These are phyloP conservation scores for Allomyces arbusculus DNA, from an alignment of 192 early-diverging fungal species.

Conservation along the genomic window DNA sequence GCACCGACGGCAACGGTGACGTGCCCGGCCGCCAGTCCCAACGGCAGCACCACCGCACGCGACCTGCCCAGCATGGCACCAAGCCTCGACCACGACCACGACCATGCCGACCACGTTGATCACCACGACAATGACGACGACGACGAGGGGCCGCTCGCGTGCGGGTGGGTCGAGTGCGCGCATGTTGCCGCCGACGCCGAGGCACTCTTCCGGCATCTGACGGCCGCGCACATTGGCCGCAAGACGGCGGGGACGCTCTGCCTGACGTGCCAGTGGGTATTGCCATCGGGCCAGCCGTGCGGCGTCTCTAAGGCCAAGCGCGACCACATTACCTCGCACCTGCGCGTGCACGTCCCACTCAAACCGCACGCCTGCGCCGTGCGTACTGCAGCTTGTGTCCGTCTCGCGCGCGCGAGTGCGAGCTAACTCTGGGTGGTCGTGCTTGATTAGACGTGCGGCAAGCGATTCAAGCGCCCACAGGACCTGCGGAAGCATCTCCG, in stretches of 20 bases:
- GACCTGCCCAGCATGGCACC: too few species aligned
- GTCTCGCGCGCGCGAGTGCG: too few species aligned
- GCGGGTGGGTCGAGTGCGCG: neutral
- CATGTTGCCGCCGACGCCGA: slow-evolving; percentile 52
- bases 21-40: too few species aligned
- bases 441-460: slow-evolving; percentile 34
- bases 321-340: slow-evolving; percentile 76
- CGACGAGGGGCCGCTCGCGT: neutral
- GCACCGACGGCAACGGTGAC: too few species aligned
- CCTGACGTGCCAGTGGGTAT: slow-evolving; percentile 60
- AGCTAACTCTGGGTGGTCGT: too few species aligned
- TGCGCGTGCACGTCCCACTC: too few species aligned
- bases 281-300: slow-evolving; percentile 31
- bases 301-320: slow-evolving; percentile 50
- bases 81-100: too few species aligned
- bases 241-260: slow-evolving; percentile 73
- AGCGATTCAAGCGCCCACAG: slow-evolving; percentile 81
- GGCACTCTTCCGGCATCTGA: slow-evolving; percentile 64
- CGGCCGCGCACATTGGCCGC: slow-evolving; percentile 74
- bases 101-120: too few species aligned
- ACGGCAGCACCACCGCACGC: too few species aligned
- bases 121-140: too few species aligned
- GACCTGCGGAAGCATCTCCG: slow-evolving; percentile 85
- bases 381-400: too few species aligned
- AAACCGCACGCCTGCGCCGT: too few species aligned